Evolutionary conservation across 1,284 basidiomycete genomes (phyloP).

Genomic region (Vanrija humicola): DNA sequence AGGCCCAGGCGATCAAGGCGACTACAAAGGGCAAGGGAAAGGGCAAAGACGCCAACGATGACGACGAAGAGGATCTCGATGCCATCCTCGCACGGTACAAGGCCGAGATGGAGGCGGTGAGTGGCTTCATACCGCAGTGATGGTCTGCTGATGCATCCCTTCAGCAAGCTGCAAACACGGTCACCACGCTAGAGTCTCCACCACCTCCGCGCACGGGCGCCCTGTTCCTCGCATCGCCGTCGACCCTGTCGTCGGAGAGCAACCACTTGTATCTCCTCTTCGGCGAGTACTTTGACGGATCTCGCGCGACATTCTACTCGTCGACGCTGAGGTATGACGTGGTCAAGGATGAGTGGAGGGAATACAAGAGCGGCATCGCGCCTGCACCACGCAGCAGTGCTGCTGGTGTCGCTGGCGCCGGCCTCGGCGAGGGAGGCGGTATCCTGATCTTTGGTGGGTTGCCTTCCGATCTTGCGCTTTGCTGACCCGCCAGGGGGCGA

Average conservation of each 20-base stretch:
- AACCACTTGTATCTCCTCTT: slow-evolving; percentile 72
- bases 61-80: slow-evolving; percentile 73
- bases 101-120: slow-evolving; percentile 19
- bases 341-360: slow-evolving; percentile 73
- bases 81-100: slow-evolving; percentile 61
- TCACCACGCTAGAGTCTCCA: slow-evolving; percentile 48
- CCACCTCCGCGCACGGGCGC: slow-evolving; percentile 76
- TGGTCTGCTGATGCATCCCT: slow-evolving; percentile 63
- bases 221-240: slow-evolving; percentile 66
- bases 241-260: slow-evolving; percentile 54
- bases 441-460: slow-evolving; percentile 72
- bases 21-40: slow-evolving; percentile 25
- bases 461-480: not conserved
- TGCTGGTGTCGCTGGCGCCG: slow-evolving; percentile 65
- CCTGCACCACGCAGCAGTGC: slow-evolving; percentile 82
- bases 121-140: slow-evolving; percentile 57
- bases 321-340: slow-evolving; percentile 20
- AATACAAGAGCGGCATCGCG: slow-evolving; percentile 73
- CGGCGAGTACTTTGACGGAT: slow-evolving; percentile 78
- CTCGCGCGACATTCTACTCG: slow-evolving; percentile 55
- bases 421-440: slow-evolving; percentile 65
- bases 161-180: slow-evolving; percentile 67
- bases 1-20: slow-evolving; percentile 58
- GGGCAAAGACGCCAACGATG: slow-evolving; percentile 52
- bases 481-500: slow-evolving; percentile 60